phyloP scores from a whole-genome alignment of 2,329 filamentous ascomycete genomes.

The Scolecobasidium constrictum region DNA sequence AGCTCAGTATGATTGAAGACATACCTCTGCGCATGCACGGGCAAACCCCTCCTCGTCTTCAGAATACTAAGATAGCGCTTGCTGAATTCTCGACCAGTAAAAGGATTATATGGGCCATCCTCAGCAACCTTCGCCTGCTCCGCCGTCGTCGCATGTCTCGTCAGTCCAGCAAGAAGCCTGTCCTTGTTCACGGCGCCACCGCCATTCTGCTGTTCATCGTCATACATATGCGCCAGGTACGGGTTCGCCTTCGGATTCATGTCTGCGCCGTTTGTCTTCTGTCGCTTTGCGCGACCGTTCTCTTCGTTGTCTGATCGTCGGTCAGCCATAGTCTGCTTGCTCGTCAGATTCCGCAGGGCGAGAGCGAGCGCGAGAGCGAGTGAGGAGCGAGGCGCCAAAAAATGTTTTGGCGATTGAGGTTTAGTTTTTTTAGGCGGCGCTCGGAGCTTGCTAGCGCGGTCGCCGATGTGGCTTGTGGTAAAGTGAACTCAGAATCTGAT shows the following conservation, averaged over 20 bases:
- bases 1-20: constrained; percentile 16
- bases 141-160: constrained; percentile 71
- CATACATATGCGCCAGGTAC: constrained; percentile 84
- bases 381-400: too few species aligned
- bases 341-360: too few species aligned
- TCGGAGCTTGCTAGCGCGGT: too few species aligned
- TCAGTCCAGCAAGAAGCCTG: constrained; percentile 54
- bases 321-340: constrained; percentile 8
- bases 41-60: constrained; percentile 70
- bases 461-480: too few species aligned
- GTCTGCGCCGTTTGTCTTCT: constrained; percentile 36
- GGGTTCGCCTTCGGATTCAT: constrained; percentile 57
- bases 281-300: constrained; percentile 33
- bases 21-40: constrained; percentile 81
- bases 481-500: too few species aligned
- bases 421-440: too few species aligned
- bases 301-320: constrained; percentile 3
- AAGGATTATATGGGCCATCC: constrained; percentile 73
- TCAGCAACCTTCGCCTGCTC: constrained; percentile 63
- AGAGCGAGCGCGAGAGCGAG: too few species aligned
- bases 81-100: constrained; percentile 68
- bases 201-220: constrained; percentile 30
- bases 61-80: constrained; percentile 85
- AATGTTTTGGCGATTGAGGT: too few species aligned
- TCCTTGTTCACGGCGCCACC: constrained; percentile 17